Base-by-base conservation (phyloP, 2,329 filamentous ascomycete species). In the Aspergillus sp. region DNA sequence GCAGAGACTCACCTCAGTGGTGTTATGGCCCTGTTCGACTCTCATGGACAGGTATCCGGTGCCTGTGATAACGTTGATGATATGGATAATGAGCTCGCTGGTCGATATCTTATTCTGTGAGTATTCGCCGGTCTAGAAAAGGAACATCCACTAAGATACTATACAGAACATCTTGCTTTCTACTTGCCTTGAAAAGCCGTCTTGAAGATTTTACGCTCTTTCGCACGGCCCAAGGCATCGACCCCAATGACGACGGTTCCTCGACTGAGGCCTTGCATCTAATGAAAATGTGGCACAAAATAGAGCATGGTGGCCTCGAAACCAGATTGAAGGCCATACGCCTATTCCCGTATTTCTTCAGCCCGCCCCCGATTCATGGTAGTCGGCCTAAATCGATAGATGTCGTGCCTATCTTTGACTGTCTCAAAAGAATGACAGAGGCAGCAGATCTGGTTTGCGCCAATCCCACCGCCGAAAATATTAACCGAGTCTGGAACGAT, bases 291-390 rank as follows among this genome's bases (percentile, higher is more conserved):
- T 52, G 50, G 50, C 50, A 52, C 23, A 23, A 23, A n/a, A 41
- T 52, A n/a, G 50, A 52, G 50, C 5, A 44, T 1, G 15, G 21
- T 6, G 50, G 50, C 7, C 37, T 52, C 5, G 50, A 43, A 3
- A 44, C 37, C n/a, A 27, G 50, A 21, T 21, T 52, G 6, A 52
- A 21, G 21, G 37, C 37, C 39, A 7, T 52, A n/a, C 50, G 50
- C 11, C 11, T 52, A 3, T 52, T 52, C 37, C 50, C 50, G 5
- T 44, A 44, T 31, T 52, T 52, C 17, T 52, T 52, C 37, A 43
- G 37, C 37, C 39, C 33, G 21, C 50, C 50, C 9, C 50, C 50
- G 50, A 15, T 21, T 8, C n/a, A 43, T 11, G 9, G 23, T 1
- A 31, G 3, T 14, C 50, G 37, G 37, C 50, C 9, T 8, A 52